Conservation (phyloP, 75 land plant genomes). For the Pinus taeda region DNA sequence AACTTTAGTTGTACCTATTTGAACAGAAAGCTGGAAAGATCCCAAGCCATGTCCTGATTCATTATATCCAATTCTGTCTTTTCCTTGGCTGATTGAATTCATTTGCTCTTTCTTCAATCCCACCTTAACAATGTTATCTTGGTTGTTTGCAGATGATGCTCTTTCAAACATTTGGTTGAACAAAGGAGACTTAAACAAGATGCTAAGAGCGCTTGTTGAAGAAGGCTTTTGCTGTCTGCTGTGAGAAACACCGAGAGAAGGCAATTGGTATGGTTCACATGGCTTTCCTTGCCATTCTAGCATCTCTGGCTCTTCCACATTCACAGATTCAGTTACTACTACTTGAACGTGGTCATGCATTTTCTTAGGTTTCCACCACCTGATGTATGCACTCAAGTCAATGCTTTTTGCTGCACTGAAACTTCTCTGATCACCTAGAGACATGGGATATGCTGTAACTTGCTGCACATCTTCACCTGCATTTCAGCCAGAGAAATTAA, state of each 20-base stretch:
- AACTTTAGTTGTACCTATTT: too few relatives aligned
- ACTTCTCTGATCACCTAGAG: constrained; percentile 11
- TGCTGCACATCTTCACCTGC: constrained; percentile 37
- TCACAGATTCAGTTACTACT: constrained; percentile 19
- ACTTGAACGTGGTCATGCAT: constrained; percentile 11
- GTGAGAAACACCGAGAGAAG: constrained; percentile 37
- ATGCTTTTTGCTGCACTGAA: constrained; percentile 51
- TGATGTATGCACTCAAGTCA: constrained; percentile 56
- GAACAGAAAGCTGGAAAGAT: too few relatives aligned
- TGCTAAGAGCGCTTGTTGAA: constrained; percentile 39
- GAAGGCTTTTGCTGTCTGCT: constrained; percentile 19
- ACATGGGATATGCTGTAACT: constrained; percentile 25
- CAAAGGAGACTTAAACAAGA: constrained; percentile 55
- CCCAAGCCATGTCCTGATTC: too few relatives aligned
- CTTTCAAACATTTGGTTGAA: constrained; percentile 18
- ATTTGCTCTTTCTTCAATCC: too few relatives aligned
- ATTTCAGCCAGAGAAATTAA: constrained; percentile 9
- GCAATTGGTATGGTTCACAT: constrained; percentile 80
- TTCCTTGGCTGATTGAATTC: too few relatives aligned
- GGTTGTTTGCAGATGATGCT: too few relatives aligned
- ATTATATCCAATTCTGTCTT: too few relatives aligned
- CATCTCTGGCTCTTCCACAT: constrained; percentile 35
- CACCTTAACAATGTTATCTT: too few relatives aligned
- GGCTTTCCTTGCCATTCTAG: constrained; percentile 35
- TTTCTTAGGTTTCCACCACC: constrained; percentile 62